Conservation (phyloP, 73 alveolate genomes). For the Symbiodinium natans region DNA sequence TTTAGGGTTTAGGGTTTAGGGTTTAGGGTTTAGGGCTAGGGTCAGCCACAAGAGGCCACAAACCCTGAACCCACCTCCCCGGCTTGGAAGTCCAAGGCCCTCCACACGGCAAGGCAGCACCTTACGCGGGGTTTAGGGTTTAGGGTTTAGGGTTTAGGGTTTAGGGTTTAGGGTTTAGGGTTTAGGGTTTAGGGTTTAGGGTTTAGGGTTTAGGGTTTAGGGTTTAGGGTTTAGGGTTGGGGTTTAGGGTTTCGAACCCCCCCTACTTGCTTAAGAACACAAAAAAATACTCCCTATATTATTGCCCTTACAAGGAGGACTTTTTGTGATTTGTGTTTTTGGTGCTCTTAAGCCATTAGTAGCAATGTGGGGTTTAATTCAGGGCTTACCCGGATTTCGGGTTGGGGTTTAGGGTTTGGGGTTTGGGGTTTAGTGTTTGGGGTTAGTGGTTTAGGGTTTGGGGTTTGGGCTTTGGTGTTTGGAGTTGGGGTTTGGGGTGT, state of each 20-base stretch:
- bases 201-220: not conserved
- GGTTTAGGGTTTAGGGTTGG: not conserved
- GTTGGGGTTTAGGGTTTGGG: not conserved
- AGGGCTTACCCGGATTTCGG: not conserved
- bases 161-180: not conserved
- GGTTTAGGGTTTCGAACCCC: not conserved
- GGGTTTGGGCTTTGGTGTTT: not conserved
- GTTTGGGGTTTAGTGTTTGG: not conserved
- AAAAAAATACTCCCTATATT: no score
- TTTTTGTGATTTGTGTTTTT: no score
- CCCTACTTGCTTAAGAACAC: no score
- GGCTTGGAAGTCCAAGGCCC: constrained; percentile 78
- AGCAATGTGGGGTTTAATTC: no score
- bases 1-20: no score
- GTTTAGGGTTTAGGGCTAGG: no score
- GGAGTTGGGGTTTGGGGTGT: not conserved
- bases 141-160: constrained; percentile 3
- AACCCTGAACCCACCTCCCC: constrained; percentile 14
- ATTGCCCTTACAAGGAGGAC: no score
- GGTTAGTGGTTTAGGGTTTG: not conserved
- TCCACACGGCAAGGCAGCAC: constrained; percentile 61
- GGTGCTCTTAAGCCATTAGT: no score
- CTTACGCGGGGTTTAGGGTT: constrained; percentile 3
- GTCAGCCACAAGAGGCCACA: not conserved
- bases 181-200: not conserved